Percentiles rank a stretch among this genome's conserved stretches.
Evolutionary conservation across 73 alveolate genomes (phyloP).

Genomic region (Paramecium octaurelia): DNA sequence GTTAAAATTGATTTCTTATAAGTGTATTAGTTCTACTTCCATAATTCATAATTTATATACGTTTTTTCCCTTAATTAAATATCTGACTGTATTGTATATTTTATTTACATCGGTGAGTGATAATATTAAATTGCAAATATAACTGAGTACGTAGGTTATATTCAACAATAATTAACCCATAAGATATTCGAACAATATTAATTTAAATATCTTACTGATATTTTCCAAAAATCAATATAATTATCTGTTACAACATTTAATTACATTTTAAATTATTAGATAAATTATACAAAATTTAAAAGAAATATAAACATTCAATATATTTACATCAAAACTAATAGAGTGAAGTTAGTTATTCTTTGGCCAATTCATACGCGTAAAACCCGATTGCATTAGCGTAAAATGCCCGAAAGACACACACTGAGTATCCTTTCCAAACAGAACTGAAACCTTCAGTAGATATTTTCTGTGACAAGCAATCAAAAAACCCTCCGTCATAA

Average conservation of each 20-base stretch:
- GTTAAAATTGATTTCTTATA: not conserved
- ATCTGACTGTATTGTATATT: not conserved
- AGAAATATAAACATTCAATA: not conserved
- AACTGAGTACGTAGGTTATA: not conserved
- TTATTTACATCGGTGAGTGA: not conserved
- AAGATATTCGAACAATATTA: not conserved
- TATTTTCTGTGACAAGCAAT: constrained; percentile 44
- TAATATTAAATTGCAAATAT: not conserved
- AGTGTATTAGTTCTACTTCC: not conserved
- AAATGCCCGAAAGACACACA: constrained; percentile 66
- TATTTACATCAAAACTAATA: constrained; percentile 4
- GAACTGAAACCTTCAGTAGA: constrained; percentile 55
- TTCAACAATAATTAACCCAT: not conserved
- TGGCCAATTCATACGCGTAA: constrained; percentile 62
- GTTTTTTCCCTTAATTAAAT: not conserved
- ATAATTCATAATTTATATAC: not conserved
- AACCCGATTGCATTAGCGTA: constrained; percentile 60
- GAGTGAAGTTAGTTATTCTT: not conserved
- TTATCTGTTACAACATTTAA: not conserved
- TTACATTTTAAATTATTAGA: not conserved
- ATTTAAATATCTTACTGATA: too few relatives aligned
- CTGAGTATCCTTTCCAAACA: constrained; percentile 73
- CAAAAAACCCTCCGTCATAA: constrained; percentile 67
- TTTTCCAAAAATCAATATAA: too few relatives aligned
- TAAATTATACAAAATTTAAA: not conserved